Conservation (phyloP, 2,329 filamentous ascomycete species). For the Neofusicoccum cordaticola region DNA sequence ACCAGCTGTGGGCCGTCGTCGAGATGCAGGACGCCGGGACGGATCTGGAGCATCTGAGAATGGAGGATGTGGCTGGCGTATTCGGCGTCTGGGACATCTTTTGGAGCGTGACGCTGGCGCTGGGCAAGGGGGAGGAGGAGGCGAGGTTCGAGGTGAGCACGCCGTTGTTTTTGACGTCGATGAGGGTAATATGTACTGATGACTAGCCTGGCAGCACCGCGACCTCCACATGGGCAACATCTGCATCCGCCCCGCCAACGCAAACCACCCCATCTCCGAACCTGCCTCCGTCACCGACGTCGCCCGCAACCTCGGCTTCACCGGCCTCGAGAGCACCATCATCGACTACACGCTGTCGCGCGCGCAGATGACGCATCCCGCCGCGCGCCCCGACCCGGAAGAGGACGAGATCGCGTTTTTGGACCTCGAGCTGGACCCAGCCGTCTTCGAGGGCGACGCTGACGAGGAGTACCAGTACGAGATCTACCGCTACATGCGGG, state of each 20-base stretch:
- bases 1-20: constrained; percentile 61
- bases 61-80: constrained; percentile 33
- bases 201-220: constrained; percentile 46
- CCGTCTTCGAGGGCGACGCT: constrained; percentile 48
- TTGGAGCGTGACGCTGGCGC: constrained; percentile 62
- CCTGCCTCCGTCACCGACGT: constrained; percentile 26
- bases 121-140: constrained; percentile 60
- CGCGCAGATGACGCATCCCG: constrained; percentile 45
- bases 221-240: constrained; percentile 67
- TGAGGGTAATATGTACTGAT: not conserved
- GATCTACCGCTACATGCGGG: constrained; percentile 54
- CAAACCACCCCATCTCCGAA: constrained; percentile 26
- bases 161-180: too few relatives aligned
- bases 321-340: constrained; percentile 59
- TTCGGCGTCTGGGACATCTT: constrained; percentile 61
- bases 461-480: constrained; percentile 54
- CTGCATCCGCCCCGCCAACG: constrained; percentile 46
- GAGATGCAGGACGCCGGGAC: constrained; percentile 66
- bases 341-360: constrained; percentile 68
- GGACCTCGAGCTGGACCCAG: constrained; percentile 44
- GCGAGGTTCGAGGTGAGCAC: constrained; percentile 54
- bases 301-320: constrained; percentile 48
- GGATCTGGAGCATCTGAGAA: constrained; percentile 42
- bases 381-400: constrained; percentile 11
- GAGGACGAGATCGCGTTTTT: constrained; percentile 40